Base-by-base conservation (phyloP, 1,284 basidiomycete species). In the Tilletia indica region DNA sequence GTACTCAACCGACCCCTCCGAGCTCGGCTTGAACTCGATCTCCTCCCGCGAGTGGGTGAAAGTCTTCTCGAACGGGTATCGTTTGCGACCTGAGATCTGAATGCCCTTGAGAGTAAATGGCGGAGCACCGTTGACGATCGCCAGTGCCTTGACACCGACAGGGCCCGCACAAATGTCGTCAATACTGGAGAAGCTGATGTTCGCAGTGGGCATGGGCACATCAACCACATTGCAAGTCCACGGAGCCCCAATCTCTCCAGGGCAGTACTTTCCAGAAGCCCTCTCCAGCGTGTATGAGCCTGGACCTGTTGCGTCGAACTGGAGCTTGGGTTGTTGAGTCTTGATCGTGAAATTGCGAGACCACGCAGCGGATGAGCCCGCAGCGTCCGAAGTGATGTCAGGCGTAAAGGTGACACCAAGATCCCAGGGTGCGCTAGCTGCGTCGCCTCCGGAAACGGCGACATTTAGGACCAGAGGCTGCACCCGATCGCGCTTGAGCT, bases 1-100 rank as follows among this genome's bases (percentile, higher is more conserved):
- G 86, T 97, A 97, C 19, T 89, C 89, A 84, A 97, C 97, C 76
- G 92, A 90, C 9, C 96, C 96, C 75, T 93, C 92, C 63, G 89
- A 89, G 58, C 94, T 91, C 0, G 95, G 95, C 80, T 94, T 91
- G 63, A 97, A 87, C 6, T 90, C 91, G 74, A 98, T 86, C 82
- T 96, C 92, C 67, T 92, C 93, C 31, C 93, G 89, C 21, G 92
- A 91, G 38, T 87, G 87, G 2, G 89, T 80, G 83, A 94, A 92
- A 1, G 82, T 79, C 12, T 80, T 77, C 42, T 87, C 86, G 78
- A 73, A 58, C 78, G 74, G 1, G 78, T 80, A 21, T 75, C 91
- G 89, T 38, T 89, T 88, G 83, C 93, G 89, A 68, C 90, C 88
- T 82, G 92, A 90, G 77, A 90, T 88, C 42, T 87, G 89, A 86